phyloP scores from a whole-genome alignment of 257 asterid species.

The Gardenia jasminoides region DNA sequence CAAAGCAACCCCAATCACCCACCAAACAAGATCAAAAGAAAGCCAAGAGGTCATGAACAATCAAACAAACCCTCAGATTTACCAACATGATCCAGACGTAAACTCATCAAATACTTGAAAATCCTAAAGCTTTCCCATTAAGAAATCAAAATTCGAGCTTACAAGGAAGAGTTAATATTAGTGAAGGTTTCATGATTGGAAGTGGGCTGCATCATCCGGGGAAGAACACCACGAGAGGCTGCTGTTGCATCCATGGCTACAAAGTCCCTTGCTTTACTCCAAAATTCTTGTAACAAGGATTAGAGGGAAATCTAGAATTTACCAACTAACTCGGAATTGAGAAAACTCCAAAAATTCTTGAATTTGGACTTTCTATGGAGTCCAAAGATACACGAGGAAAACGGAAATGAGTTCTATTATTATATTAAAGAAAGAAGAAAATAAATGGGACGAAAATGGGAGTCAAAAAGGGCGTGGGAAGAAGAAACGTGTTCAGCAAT shows the following conservation, averaged over 20 bases:
- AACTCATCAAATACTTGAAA: not conserved
- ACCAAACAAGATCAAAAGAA: not conserved
- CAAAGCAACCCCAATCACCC: not conserved
- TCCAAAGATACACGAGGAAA: not conserved
- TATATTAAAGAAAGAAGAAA: not conserved
- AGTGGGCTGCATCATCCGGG: slow-evolving; percentile 26
- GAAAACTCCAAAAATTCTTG: not conserved
- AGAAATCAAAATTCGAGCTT: slow-evolving; percentile 21
- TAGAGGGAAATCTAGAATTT: not conserved
- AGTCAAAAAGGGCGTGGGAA: not conserved
- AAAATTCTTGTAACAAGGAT: not conserved
- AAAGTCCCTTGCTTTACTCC: not conserved
- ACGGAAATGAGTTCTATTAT: not conserved
- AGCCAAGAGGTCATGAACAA: not conserved
- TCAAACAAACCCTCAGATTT: not conserved
- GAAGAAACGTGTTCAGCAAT: not conserved
- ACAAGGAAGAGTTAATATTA: slow-evolving; percentile 36
- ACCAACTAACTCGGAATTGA: not conserved
- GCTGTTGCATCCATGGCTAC: slow-evolving; percentile 60
- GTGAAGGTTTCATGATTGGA: slow-evolving; percentile 22
- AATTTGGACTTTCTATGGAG: not conserved
- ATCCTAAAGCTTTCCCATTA: not conserved
- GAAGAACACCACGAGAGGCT: slow-evolving; percentile 32
- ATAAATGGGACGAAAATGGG: not conserved
- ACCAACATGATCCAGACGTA: not conserved